phyloP scores from a whole-genome alignment of 2,329 filamentous ascomycete genomes.

The Chaetomiaceae sp. region DNA sequence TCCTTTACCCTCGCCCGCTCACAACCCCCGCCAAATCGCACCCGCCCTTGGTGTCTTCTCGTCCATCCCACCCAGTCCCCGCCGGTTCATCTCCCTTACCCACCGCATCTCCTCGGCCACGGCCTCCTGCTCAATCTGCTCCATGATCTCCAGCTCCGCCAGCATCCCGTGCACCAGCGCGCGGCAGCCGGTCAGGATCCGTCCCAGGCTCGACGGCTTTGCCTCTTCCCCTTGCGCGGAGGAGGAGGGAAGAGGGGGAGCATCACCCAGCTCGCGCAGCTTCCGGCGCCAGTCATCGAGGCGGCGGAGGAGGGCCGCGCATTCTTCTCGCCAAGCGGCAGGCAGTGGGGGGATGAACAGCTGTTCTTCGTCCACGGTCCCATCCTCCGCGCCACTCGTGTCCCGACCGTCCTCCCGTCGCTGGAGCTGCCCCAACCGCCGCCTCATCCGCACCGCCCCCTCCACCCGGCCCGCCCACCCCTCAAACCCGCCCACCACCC shows the following conservation, averaged over 20 bases:
- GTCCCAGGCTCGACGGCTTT: slow-evolving; percentile 34
- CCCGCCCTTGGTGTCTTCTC: slow-evolving; percentile 37
- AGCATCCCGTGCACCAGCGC: slow-evolving; percentile 55
- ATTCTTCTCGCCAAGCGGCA: slow-evolving; percentile 55
- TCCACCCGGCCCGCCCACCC: slow-evolving; percentile 50
- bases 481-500: slow-evolving; percentile 55
- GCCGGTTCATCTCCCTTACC: slow-evolving; percentile 51
- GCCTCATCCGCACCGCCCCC: slow-evolving; percentile 39
- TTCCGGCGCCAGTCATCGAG: slow-evolving; percentile 52
- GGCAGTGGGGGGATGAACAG: slow-evolving; percentile 50
- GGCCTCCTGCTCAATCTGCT: slow-evolving; percentile 55
- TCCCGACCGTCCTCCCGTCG: slow-evolving; percentile 7
- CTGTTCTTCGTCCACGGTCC: slow-evolving; percentile 28
- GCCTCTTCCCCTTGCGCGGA: slow-evolving; percentile 4
- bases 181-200: slow-evolving; percentile 46
- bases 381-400: too few relatives aligned
- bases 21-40: slow-evolving; percentile 45
- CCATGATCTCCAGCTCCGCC: slow-evolving; percentile 59
- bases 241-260: background rate
- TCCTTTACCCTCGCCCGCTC: slow-evolving; percentile 3
- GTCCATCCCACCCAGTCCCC: slow-evolving; percentile 31
- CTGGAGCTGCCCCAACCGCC: slow-evolving; percentile 28
- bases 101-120: slow-evolving; percentile 54
- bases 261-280: slow-evolving; percentile 43
- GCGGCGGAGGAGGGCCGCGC: slow-evolving; percentile 46